Conservation (phyloP, 106 monocot species). For the Allium cepa region DNA sequence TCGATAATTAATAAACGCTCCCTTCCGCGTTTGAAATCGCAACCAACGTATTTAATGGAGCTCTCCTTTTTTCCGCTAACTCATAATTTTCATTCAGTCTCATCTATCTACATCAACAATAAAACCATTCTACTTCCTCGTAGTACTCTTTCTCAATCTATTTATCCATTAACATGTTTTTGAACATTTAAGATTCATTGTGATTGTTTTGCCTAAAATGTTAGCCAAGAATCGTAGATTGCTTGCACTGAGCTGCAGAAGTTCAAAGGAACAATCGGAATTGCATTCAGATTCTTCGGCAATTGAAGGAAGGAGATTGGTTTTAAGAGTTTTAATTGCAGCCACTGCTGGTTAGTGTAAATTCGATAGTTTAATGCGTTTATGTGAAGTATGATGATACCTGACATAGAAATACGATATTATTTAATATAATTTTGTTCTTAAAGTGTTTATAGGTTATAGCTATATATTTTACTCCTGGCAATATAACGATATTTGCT, state of each 20-base stretch:
- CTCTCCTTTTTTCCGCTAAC: neutral
- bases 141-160: neutral
- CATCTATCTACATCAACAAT: neutral
- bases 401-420: too few species aligned
- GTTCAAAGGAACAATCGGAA: neutral
- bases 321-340: neutral
- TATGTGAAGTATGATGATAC: too few species aligned
- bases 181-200: neutral
- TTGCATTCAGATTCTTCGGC: neutral
- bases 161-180: neutral
- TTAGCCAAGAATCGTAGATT: neutral
- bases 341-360: neutral
- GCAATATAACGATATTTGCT: neutral
- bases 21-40: neutral
- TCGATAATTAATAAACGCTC: neutral
- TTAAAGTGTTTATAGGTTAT: neutral
- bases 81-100: neutral
- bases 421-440: neutral
- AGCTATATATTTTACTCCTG: neutral
- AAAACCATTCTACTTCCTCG: neutral
- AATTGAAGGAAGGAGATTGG: neutral
- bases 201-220: neutral
- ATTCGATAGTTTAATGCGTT: neutral
- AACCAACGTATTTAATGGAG: neutral
- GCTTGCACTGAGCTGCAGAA: neutral